Conservation (phyloP, 345 rosid species). For the Syzygium aromaticum region DNA sequence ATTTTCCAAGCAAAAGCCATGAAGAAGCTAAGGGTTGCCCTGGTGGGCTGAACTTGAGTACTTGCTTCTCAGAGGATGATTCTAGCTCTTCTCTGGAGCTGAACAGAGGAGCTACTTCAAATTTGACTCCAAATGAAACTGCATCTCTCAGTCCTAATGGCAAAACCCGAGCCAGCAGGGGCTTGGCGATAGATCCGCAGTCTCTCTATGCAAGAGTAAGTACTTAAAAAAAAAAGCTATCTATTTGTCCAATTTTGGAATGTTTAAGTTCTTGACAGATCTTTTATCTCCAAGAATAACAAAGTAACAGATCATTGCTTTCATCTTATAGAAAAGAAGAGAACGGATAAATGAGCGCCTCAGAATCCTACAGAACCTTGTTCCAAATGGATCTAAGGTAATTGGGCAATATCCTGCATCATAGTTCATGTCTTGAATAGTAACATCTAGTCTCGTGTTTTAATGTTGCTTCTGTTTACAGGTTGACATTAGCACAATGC, state of each 20-base stretch:
- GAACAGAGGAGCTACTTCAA: slow-evolving; percentile 24
- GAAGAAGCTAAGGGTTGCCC: slow-evolving; percentile 23
- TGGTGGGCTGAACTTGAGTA: slow-evolving; percentile 26
- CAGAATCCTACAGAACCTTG: slow-evolving; percentile 64
- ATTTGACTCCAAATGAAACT: slow-evolving; percentile 24
- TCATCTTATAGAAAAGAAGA: slow-evolving; percentile 63
- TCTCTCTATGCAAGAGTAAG: slow-evolving; percentile 78
- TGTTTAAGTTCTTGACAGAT: neutral
- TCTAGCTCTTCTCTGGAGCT: slow-evolving; percentile 33
- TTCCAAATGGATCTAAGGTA: slow-evolving; percentile 93
- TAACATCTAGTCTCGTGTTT: neutral
- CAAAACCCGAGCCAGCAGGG: slow-evolving; percentile 69
- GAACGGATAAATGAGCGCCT: slow-evolving; percentile 83
- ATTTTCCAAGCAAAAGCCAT: slow-evolving; percentile 11
- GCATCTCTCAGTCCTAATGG: slow-evolving; percentile 43
- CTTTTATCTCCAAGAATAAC: neutral
- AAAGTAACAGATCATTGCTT: neutral
- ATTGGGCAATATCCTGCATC: neutral
- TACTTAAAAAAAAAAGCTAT: neutral
- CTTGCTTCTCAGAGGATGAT: slow-evolving; percentile 50
- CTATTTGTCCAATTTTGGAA: neutral
- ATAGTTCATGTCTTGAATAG: neutral
- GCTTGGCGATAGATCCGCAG: slow-evolving; percentile 76
- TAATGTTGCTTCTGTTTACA: slow-evolving; percentile 1
- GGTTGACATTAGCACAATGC: slow-evolving; percentile 96